Conservation (phyloP, 225 moss, liverwort and hornwort species). For the Straminergon stramineum region DNA sequence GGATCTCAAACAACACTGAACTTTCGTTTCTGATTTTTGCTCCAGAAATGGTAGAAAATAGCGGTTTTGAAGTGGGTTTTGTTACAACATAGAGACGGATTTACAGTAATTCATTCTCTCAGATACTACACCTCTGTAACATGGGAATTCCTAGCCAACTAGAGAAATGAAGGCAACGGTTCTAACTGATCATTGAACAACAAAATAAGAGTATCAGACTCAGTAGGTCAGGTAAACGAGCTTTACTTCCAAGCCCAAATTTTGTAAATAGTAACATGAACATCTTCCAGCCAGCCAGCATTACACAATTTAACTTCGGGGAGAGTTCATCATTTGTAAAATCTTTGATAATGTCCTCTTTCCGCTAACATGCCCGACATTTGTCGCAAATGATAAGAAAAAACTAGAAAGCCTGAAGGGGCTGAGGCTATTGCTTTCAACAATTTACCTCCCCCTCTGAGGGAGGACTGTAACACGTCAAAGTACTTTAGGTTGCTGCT, state of each 20-base stretch:
- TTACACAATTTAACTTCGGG: neutral
- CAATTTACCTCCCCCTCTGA: neutral
- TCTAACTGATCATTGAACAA: no score
- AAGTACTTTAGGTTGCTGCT: neutral
- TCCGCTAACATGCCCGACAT: neutral
- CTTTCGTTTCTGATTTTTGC: fast-evolving
- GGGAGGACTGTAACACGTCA: neutral
- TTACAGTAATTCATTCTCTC: neutral
- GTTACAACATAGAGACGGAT: no score
- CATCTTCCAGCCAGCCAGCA: neutral
- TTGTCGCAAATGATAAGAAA: neutral
- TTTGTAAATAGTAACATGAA: neutral
- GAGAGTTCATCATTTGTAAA: neutral
- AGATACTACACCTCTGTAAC: neutral
- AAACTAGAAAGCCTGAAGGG: neutral
- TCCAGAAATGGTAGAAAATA: neutral
- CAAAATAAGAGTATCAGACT: neutral
- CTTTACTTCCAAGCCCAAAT: neutral
- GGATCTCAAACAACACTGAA: no score
- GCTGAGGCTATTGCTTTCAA: neutral
- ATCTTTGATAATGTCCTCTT: neutral
- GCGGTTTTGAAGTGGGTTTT: no score
- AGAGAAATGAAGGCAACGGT: neutral
- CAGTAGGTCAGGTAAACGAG: neutral
- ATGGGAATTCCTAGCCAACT: neutral